These are phyloP conservation scores for Gaeumannomyces sp. DNA, from an alignment of 2,329 filamentous ascomycete genomes.

Conservation along the genomic window DNA sequence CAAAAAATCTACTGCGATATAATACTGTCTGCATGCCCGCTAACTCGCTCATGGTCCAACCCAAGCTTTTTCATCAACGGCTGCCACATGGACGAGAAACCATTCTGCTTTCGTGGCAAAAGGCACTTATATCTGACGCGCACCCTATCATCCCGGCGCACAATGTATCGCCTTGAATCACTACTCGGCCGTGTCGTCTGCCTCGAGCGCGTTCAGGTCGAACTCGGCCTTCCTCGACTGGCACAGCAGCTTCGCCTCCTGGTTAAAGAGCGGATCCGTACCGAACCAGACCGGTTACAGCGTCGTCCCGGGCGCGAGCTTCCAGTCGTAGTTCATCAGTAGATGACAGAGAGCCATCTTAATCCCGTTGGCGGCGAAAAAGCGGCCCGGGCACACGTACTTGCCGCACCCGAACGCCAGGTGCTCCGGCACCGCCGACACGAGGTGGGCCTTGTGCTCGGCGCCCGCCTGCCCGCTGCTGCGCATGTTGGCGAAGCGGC, in stretches of 20 bases:
- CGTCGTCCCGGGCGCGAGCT: too few species aligned
- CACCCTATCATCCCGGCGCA: too few species aligned
- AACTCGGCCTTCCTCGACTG: background rate
- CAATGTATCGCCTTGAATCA: too few species aligned
- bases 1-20: too few species aligned
- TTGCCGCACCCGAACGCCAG: too few species aligned
- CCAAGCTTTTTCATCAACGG: too few species aligned
- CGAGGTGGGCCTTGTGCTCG: slow-evolving; percentile 1
- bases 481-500: background rate
- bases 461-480: background rate
- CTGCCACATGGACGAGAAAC: too few species aligned
- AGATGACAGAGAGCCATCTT: background rate
- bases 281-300: background rate
- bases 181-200: background rate
- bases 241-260: background rate
- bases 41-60: too few species aligned
- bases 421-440: background rate
- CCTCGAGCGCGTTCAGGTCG: background rate
- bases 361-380: background rate
- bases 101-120: too few species aligned
- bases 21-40: too few species aligned
- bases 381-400: too few species aligned
- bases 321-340: background rate
- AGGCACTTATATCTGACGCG: too few species aligned
- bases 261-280: background rate